Evolutionary conservation across 1,139 yeast species (phyloP), one percentile per base, ranked within the genome.

Genomic region (Suhomyces guaymorum): DNA sequence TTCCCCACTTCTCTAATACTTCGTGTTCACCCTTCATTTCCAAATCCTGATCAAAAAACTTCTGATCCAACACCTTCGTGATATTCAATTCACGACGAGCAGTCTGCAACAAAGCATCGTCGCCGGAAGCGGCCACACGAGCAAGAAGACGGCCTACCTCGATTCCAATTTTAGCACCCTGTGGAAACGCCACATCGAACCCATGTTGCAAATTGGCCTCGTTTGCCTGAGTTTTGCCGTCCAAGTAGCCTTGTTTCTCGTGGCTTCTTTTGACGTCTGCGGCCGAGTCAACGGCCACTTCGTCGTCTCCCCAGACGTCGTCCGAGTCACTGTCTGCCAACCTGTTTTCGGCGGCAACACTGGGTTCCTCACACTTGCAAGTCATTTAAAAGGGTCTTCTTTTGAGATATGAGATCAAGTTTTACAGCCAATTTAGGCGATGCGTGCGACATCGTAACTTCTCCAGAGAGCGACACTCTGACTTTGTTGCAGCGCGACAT

Each of bases 201-300:
- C 96, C 97, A 5, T 61, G 52, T 51, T 90, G 97, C 15, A 89
- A 63, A 25, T 82, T 76, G 10, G 60, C 58, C 43, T 86, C 95
- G 48, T 86, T 82, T 3, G 88, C 77, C n/a, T 59, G 59, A 0
- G 86, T 67, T 5, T 89, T 57, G 0, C 97, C 97, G 42, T 85
- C 96, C 3, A 87, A 59, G 50, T 87, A 90, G 0, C 97, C 97
- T 41, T 83, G 82, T 46, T 86, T 86, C 15, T 70, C 71, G 52
- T 90, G 97, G n/a, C 70, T 72, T 28, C 94, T 63, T 43, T 76
- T 54, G 18, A 75, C 43, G 34, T 68, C 73, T 3, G 68, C 63
- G 14, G 67, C 57, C 5, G 66, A 43, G 2, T 53, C 47, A 15
- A 37, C 52, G 16, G 56, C 49, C 10, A 56, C 55, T 9, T 57